A percentile compares a stretch with the other conserved stretches of the same genome.
Evolutionary conservation across 108 stramenopile genomes (phyloP).

Genomic region (Chaetoceros tenuissimus): DNA sequence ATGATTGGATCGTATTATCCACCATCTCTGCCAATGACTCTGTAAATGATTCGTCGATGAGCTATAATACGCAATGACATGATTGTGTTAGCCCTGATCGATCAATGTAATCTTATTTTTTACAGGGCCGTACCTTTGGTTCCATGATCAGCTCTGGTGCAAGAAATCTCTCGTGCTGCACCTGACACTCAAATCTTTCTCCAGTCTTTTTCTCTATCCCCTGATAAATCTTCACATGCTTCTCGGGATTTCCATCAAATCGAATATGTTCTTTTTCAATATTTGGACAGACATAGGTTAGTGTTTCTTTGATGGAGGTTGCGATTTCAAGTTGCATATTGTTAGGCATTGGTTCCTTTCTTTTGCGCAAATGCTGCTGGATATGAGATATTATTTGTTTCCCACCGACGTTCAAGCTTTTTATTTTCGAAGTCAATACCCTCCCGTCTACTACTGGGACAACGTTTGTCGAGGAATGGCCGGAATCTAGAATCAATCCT

Average conservation of each 20-base stretch:
- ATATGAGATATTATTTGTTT: constrained; percentile 55
- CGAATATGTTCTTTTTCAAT: constrained; percentile 1
- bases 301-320: constrained; percentile 39
- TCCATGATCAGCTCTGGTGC: constrained; percentile 70
- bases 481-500: constrained; percentile 61
- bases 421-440: not conserved
- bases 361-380: constrained; percentile 47
- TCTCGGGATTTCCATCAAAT: not conserved
- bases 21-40: not conserved
- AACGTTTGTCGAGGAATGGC: constrained; percentile 66
- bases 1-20: constrained; percentile 27
- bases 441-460: constrained; percentile 58
- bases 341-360: constrained; percentile 51
- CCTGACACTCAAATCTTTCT: not conserved
- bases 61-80: too few species aligned
- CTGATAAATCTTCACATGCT: not conserved
- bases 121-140: constrained; percentile 52
- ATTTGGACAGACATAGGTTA: constrained; percentile 1
- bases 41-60: too few species aligned
- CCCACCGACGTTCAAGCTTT: constrained; percentile 27
- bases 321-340: constrained; percentile 41
- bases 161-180: constrained; percentile 21
- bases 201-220: not conserved
- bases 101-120: too few species aligned
- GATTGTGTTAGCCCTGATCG: too few species aligned